A percentile compares a stretch with the other conserved stretches of the same genome.
These are phyloP conservation scores for Brassica incana DNA, from an alignment of 345 rosid species.

Conservation along the genomic window DNA sequence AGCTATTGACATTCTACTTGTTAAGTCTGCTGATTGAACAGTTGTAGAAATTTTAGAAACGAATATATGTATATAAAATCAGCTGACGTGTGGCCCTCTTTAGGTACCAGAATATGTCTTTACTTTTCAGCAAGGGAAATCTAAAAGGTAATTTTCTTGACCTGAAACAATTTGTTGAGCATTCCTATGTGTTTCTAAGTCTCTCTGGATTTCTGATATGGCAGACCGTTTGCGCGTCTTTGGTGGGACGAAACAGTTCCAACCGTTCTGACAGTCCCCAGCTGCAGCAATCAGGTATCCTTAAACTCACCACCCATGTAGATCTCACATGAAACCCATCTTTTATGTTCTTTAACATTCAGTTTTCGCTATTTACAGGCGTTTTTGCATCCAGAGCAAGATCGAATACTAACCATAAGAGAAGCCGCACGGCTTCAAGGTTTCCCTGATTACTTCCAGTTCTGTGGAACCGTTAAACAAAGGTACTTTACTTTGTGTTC, in stretches of 20 bases:
- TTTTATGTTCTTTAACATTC: neutral
- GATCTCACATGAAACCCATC: constrained; percentile 4
- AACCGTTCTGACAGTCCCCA: constrained; percentile 66
- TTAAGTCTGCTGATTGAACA: neutral
- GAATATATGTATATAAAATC: constrained; percentile 8
- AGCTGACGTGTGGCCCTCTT: constrained; percentile 27
- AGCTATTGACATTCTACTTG: constrained; percentile 12
- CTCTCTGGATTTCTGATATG: neutral
- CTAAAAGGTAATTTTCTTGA: constrained; percentile 61
- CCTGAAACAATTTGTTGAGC: constrained; percentile 9
- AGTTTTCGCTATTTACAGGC: constrained; percentile 46
- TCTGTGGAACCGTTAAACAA: constrained; percentile 67
- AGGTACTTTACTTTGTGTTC: constrained; percentile 46
- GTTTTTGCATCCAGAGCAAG: constrained; percentile 89
- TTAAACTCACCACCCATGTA: constrained; percentile 11
- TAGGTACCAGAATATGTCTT: constrained; percentile 78
- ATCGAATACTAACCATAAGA: constrained; percentile 79
- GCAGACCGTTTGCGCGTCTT: constrained; percentile 82
- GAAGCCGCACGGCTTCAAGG: constrained; percentile 96
- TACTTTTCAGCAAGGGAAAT: constrained; percentile 71
- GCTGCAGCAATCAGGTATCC: constrained; percentile 65
- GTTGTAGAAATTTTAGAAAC: neutral
- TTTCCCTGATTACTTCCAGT: constrained; percentile 92
- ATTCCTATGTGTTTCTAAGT: neutral
- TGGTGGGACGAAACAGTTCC: constrained; percentile 99